phyloP scores from a whole-genome alignment of 495 filamentous ascomycete species.

The Gamarada debralockiae region DNA sequence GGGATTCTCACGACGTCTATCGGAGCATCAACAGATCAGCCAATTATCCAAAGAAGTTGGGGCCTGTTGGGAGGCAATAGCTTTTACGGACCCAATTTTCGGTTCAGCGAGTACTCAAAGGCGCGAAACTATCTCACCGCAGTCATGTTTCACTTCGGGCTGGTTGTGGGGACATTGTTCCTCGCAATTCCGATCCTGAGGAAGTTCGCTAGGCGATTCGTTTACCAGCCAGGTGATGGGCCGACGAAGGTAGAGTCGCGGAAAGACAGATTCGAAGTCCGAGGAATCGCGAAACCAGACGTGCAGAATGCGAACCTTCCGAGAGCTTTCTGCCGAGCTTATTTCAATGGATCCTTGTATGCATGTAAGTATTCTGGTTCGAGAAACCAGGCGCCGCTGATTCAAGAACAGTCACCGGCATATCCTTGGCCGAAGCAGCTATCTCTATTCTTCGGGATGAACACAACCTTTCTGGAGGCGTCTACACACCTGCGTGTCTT shows the following conservation, averaged over 20 bases:
- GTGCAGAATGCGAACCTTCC: constrained; percentile 31
- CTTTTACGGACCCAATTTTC: constrained; percentile 70
- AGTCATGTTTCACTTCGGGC: constrained; percentile 49
- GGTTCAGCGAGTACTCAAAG: constrained; percentile 64
- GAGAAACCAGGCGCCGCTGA: not conserved
- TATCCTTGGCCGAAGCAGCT: constrained; percentile 66
- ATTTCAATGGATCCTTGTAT: constrained; percentile 62
- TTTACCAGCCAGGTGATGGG: constrained; percentile 66
- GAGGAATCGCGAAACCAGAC: constrained; percentile 63
- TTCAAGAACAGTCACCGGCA: constrained; percentile 53
- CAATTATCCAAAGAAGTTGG: constrained; percentile 73
- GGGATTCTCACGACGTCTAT: constrained; percentile 64
- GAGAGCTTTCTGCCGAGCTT: constrained; percentile 54
- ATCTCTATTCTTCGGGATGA: constrained; percentile 65
- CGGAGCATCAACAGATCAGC: constrained; percentile 53
- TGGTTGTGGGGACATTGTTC: constrained; percentile 47
- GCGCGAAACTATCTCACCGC: constrained; percentile 57
- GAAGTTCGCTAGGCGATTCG: constrained; percentile 46
- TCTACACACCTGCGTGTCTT: constrained; percentile 80
- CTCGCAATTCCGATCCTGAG: constrained; percentile 53
- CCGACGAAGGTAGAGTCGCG: constrained; percentile 51
- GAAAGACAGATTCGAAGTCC: constrained; percentile 59
- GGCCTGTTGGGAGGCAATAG: constrained; percentile 59
- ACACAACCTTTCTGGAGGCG: constrained; percentile 58
- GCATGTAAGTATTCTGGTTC: constrained; percentile 36